phyloP scores from a whole-genome alignment of 1,284 basidiomycete genomes.

The Lignosus rhinocerotis region DNA sequence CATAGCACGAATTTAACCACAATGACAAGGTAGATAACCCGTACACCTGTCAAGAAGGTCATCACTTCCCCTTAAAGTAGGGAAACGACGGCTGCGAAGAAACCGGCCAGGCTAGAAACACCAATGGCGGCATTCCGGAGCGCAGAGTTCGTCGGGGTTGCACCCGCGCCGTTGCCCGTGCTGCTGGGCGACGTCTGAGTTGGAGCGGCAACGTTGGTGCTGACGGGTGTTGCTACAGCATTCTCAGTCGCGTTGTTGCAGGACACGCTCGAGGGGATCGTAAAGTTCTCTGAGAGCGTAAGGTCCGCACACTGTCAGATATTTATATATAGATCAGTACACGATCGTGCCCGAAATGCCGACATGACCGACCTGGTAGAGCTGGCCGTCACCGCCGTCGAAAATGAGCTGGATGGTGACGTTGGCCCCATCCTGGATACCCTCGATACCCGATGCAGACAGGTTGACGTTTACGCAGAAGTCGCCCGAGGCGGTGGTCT shows the following conservation, averaged over 20 bases:
- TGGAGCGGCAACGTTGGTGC: constrained; percentile 17
- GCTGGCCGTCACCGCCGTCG: constrained; percentile 64
- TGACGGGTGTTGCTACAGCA: constrained; percentile 18
- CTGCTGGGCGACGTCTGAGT: constrained; percentile 15
- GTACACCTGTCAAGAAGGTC: neutral
- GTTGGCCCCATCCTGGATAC: constrained; percentile 54
- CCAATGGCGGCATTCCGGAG: constrained; percentile 19
- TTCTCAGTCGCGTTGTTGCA: constrained; percentile 34
- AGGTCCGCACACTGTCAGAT: constrained; percentile 66
- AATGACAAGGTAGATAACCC: neutral
- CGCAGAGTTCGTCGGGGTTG: constrained; percentile 21
- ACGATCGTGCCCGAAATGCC: neutral
- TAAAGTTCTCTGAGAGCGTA: constrained; percentile 51
- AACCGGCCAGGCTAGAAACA: constrained; percentile 23
- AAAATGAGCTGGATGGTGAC: constrained; percentile 63
- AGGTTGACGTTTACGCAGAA: constrained; percentile 67
- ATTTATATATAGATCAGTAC: neutral
- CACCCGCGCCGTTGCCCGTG: constrained; percentile 14
- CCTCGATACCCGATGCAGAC: constrained; percentile 47
- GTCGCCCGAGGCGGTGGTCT: constrained; percentile 50
- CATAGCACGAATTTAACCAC: neutral
- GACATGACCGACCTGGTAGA: constrained; percentile 55
- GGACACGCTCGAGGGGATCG: constrained; percentile 32
- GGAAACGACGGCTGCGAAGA: constrained; percentile 23
- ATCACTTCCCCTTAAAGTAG: constrained; percentile 14